Base-by-base conservation (phyloP, 805 yeast species). In the Wickerhamomyces strasburgensis region DNA sequence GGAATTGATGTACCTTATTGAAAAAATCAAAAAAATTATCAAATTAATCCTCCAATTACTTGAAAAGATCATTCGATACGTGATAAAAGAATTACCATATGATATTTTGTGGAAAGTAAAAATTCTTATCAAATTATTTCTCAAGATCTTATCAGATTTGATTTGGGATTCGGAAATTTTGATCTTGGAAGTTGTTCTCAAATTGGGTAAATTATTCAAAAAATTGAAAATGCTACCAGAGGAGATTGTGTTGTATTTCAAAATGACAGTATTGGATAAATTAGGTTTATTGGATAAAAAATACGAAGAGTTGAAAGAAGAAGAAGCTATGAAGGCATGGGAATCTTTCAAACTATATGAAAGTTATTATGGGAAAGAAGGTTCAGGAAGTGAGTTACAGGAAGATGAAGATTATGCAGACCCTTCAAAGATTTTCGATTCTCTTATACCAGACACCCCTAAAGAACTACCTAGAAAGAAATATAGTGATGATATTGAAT, bases 121-220 rank as follows among this genome's bases (percentile, higher is more conserved):
- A 30, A 30, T 43, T 2, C 29, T 46, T 6, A 30, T 49, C 14
- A 31, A 43, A 18, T 44, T 52, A 33, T 19, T 51, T 11, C 21
- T 51, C 10, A 34, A 41, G 13, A 32, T 51, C 8, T 17, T 51
- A 3, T 37, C 44, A 7, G 46, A 40, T 33, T 34, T 47, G 14
- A 19, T 52, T 14, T 50, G 52, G 52, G 49, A 47, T 2, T 15
- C 40, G 8, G 53, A 52, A 24, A 39, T 51, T 13, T 18, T 41
- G 5, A 32, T 45, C 8, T 42, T 48, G 33, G 41, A 35, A 15
- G 37, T 44, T 15, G 23, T 41, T 16, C 35, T 44, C 8, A 49
- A 46, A 25, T 28, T 40, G 15, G 30, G 21, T n/a, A 27, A 39
- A 25, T 35, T 47, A 25, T 27, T 48, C 21, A 46, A 43, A 31